Base-by-base conservation (phyloP, 2,329 filamentous ascomycete species). In the Epichloe brachyelytri region DNA sequence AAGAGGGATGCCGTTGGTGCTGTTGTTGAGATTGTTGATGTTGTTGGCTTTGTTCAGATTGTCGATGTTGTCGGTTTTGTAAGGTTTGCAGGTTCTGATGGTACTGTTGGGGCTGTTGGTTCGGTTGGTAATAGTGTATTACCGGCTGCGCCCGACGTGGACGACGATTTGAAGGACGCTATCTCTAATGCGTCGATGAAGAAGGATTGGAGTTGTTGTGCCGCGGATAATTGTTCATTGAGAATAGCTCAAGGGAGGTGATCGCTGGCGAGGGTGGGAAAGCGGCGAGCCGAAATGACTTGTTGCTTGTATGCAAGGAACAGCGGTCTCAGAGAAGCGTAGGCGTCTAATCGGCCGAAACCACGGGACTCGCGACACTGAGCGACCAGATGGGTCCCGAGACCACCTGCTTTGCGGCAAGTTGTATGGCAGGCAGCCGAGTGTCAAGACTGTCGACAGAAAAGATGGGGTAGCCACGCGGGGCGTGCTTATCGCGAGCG, bases 111-210 rank as follows among this genome's bases (percentile, higher is more conserved):
- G 11, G 15, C 41, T n/a, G 41, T 4, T 30, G 30, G 30, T 11
- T 11, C 1, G 10, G 30, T 11, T 11, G 30, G 10, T 30, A 30
- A 30, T 30, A 30, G 8, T 30, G 30, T 30, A 11, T 11, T 11
- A 30, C 12, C 33, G 19, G 17, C 44, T 44, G 46, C 46, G 46
- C 40, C 46, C 40, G 40, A 45, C 11, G 33, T 26, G 26, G 26
- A 19, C 4, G 50, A 39, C 14, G 48, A 39, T 39, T 39, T n/a
- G 33, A 30, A 43, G 37, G 33, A 49, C 43, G 38, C 38, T 22
- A 57, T 58, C 45, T 62, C 62, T 63, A 65, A 64, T 60, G 62
- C 57, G 61, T 58, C 55, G 58, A 49, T 51, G 49, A 53, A 53
- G 50, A 51, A 47, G 46, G 54, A 50, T 49, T 48, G 50, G 53